Base-by-base conservation (phyloP, 169 alveolate species). In the Plasmodium vivax region DNA sequence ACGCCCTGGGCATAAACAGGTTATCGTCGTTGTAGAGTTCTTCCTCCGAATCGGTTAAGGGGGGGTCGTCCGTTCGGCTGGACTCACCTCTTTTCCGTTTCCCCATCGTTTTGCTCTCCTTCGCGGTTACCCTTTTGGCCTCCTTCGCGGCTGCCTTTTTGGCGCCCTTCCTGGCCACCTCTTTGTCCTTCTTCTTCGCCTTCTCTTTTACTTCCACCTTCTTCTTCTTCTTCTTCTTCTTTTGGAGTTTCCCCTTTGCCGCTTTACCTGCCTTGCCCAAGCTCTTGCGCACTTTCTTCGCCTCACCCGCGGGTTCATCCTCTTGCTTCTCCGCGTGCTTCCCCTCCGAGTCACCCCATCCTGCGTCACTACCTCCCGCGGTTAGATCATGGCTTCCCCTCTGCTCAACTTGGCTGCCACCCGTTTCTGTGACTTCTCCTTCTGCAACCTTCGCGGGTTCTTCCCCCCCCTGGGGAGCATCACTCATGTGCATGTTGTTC, bases 21-120 rank as follows among this genome's bases (percentile, higher is more conserved):
- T 88, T 88, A 16, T 88, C 94, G 30, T 88, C 88, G 73, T 88
- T 56, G 83, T 79, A 88, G 32, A 58, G 27, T 58, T 79, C 94
- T 6, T 88, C 90, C 6, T 88, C 90, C 2, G 83, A 84, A 3
- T 47, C 79, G 14, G 92, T 83, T 19, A 34, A 51, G 62, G 4
- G 2, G 23, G 45, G 30, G 2, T 81, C 71, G 90, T n/a, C 82
- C 90, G 4, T 88, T 82, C 8, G 74, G 51, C 5, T 47, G 38
- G 58, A 80, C 30, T 19, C 41, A 1, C 12, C n/a, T 68, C n/a
- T 68, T 5, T 68, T 30, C 38, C 43, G n/a, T n/a, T 68, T 68
- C 12, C n/a, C 43, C 36, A 4, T 68, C 43, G 43, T n/a, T 23
- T 23, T 68, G n/a, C 16, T 14, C 77, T n/a, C n/a, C 77, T 68